A percentile compares a stretch with the other conserved stretches of the same genome.
Evolutionary conservation across 23 red algal species (phyloP).

Genomic region (Pyropia haitanensis): DNA sequence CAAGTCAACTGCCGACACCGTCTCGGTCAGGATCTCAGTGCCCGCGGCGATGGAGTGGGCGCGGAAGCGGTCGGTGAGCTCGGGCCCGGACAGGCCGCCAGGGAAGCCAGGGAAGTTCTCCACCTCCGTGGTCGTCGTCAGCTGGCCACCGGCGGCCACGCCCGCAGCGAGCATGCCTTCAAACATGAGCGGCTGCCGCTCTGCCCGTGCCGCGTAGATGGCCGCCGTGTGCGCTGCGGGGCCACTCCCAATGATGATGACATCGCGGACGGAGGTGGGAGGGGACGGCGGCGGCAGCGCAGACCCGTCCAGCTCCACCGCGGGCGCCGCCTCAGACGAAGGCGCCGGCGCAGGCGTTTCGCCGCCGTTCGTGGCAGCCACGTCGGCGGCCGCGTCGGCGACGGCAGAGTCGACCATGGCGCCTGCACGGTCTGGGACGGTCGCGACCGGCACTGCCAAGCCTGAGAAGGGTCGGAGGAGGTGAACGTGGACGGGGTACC

Average conservation of each 20-base stretch:
- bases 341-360: too few relatives aligned
- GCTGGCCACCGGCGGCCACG: conserved; percentile 85
- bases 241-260: conserved; percentile 80
- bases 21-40: conserved; percentile 79
- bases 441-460: too few relatives aligned
- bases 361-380: too few relatives aligned
- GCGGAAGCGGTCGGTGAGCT: conserved; percentile 74
- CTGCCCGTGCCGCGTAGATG: conserved; percentile 86
- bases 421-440: too few relatives aligned
- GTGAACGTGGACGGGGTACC: too few relatives aligned
- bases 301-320: too few relatives aligned
- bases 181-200: conserved; percentile 78
- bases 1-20: conserved; percentile 71
- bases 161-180: conserved; percentile 90
- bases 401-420: too few relatives aligned
- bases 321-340: too few relatives aligned
- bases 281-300: too few relatives aligned
- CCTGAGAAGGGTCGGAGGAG: too few relatives aligned
- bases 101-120: conserved; percentile 99
- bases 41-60: conserved; percentile 61
- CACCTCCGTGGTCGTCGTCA: conserved; percentile 98
- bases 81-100: conserved; percentile 60
- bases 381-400: too few relatives aligned
- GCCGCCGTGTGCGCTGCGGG: conserved; percentile 94
- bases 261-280: not conserved